A percentile compares a stretch with the other conserved stretches of the same genome.
Evolutionary conservation across 1,284 basidiomycete species (phyloP).

Genomic region (Bondarzewia mesenterica): DNA sequence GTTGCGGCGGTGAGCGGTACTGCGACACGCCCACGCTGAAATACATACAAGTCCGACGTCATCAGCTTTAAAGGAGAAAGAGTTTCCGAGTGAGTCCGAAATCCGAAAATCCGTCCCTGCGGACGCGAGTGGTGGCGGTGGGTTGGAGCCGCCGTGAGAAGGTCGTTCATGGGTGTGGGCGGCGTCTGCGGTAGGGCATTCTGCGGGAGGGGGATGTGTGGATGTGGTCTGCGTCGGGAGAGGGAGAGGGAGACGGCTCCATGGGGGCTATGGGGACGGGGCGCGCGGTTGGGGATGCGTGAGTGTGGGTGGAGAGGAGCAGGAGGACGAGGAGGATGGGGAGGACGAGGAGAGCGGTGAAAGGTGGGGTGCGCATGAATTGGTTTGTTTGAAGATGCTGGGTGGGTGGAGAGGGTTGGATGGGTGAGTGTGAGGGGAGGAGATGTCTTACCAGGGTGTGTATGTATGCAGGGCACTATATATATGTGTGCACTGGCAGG

Average conservation of each 20-base stretch:
- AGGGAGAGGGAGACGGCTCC: neutral
- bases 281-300: neutral
- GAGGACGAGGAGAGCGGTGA: neutral
- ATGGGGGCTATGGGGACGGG: neutral
- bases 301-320: neutral
- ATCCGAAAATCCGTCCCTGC: too few species aligned
- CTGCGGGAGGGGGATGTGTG: conserved; percentile 1
- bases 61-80: too few species aligned
- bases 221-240: neutral
- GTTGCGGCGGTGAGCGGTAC: too few species aligned
- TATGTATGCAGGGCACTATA: neutral
- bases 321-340: neutral
- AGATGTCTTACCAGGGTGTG: neutral
- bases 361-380: too few species aligned
- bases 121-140: too few species aligned
- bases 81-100: too few species aligned
- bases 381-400: neutral
- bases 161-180: conserved; percentile 4
- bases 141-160: neutral
- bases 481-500: neutral
- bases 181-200: conserved; percentile 6
- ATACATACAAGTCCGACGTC: too few species aligned
- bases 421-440: neutral
- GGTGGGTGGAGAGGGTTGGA: neutral
- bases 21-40: too few species aligned